phyloP scores from a whole-genome alignment of 768 basidiomycete species.

The Lanmaoa pseudosensibilis region DNA sequence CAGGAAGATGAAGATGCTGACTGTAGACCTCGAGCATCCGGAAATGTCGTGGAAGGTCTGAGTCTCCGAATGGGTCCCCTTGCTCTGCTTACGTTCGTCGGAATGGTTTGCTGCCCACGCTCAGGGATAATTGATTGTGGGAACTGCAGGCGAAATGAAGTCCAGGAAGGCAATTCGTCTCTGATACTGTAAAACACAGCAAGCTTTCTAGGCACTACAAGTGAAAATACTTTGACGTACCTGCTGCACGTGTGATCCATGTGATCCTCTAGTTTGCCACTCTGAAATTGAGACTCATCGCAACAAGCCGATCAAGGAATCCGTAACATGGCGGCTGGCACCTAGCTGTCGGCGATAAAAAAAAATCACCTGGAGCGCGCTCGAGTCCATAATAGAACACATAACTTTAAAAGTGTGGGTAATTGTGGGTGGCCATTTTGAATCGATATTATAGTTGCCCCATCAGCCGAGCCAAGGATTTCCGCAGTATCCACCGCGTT shows the following conservation, averaged over 20 bases:
- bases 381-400: not conserved
- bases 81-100: not conserved
- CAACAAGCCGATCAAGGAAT: not conserved
- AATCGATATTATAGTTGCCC: not conserved
- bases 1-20: not conserved
- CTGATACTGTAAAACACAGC: not conserved
- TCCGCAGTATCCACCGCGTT: not conserved
- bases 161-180: not conserved
- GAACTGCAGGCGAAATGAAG: not conserved
- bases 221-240: not conserved
- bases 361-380: not conserved
- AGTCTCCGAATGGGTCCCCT: not conserved
- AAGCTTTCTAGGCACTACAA: not conserved
- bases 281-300: not conserved
- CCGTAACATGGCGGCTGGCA: not conserved
- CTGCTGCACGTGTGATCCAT: not conserved
- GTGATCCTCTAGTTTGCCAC: not conserved
- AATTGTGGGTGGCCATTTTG: not conserved
- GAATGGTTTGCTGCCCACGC: not conserved
- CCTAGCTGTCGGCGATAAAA: not conserved
- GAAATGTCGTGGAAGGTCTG: not conserved
- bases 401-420: not conserved
- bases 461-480: not conserved
- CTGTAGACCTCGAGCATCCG: not conserved
- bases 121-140: constrained; percentile 12